Evolutionary conservation across 768 basidiomycete genomes (phyloP), one percentile per base, ranked within the genome.

Genomic region (Pleurotus platypus): DNA sequence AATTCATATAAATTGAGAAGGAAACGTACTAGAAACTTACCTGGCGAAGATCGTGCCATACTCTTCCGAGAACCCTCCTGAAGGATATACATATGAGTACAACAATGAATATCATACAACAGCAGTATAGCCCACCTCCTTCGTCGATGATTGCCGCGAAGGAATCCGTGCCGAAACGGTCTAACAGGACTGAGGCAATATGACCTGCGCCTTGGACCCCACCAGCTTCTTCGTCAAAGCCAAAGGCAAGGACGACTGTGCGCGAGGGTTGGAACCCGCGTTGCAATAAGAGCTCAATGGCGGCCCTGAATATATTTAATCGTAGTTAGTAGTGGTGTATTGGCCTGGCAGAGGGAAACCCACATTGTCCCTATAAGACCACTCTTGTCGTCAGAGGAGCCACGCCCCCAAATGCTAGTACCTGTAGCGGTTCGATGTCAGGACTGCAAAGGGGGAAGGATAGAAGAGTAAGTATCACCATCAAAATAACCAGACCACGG

Each of bases 121-220:
- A 11, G 30, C 4, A 11, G 16, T 27, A n/a, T 15, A 26, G 67
- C 74, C 65, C 67, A 85, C 91, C 83, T 30, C 94, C 94, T 75
- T 98, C 95, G 64, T 98, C 95, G 37, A 98, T 77, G 46, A 97
- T 69, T 65, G 95, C 77, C 0, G 89, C 83, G 65, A 92, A 84
- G 5, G 82, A 80, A 64, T 93, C 70, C 58, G 80, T 66, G 38
- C 93, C 94, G 65, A 90, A 94, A 12, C 74, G 77, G 2, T 76
- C 61, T 48, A 82, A 66, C 27, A 97, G 70, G 42, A 72, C 72
- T 6, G 70, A 63, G 0, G 75, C 74, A 42, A 90, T 72, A 2
- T 65, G 64, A 18, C 68, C 68, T 5, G 86, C 88, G 27, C 87
- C 87, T 83, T 89, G 60, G 27, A 53, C 51, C 40, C 85, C 85